A percentile compares a stretch with the other conserved stretches of the same genome.
Conservation (phyloP, 352 stramenopile species). For the Phytopythium kandeliae region DNA sequence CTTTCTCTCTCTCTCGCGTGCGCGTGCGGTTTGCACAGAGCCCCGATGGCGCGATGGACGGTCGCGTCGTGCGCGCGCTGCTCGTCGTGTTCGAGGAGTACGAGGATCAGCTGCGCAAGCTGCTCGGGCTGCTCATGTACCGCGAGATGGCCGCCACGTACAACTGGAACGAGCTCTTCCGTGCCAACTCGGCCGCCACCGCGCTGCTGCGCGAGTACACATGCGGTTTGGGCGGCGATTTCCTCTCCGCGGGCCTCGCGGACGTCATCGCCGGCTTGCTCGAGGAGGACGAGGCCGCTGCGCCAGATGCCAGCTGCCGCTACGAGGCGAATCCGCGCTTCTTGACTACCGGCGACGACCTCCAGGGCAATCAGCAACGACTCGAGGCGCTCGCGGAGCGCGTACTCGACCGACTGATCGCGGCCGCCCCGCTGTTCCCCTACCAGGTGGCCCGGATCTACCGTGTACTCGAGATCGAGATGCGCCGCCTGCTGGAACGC, state of each 20-base stretch:
- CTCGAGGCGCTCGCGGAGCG: conserved; percentile 50
- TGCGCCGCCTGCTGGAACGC: conserved; percentile 62
- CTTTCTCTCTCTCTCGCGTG: no score
- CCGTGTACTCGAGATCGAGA: conserved; percentile 59
- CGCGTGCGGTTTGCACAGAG: conserved; percentile 7
- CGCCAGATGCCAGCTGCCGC: conserved; percentile 8
- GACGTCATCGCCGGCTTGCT: conserved; percentile 51
- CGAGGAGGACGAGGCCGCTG: conserved; percentile 28
- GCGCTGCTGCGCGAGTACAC: conserved; percentile 77
- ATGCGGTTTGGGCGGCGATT: conserved; percentile 59
- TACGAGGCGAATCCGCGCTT: conserved; percentile 67
- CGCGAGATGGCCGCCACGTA: conserved; percentile 70
- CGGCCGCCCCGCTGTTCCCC: conserved; percentile 44
- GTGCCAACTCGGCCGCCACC: conserved; percentile 69
- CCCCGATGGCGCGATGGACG: conserved; percentile 25
- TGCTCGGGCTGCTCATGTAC: conserved; percentile 67
- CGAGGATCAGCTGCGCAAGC: conserved; percentile 67
- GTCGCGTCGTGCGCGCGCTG: conserved; percentile 58
- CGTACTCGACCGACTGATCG: conserved; percentile 45
- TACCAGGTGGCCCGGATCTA: conserved; percentile 81
- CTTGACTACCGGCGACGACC: conserved; percentile 29
- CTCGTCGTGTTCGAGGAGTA: conserved; percentile 69
- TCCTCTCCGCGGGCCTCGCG: conserved; percentile 48
- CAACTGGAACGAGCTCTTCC: conserved; percentile 83
- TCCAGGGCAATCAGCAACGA: conserved; percentile 40